A percentile compares a stretch with the other conserved stretches of the same genome.
These are phyloP conservation scores for Aspergillus novofumigatus DNA, from an alignment of 2,329 filamentous ascomycete species.

Conservation along the genomic window DNA sequence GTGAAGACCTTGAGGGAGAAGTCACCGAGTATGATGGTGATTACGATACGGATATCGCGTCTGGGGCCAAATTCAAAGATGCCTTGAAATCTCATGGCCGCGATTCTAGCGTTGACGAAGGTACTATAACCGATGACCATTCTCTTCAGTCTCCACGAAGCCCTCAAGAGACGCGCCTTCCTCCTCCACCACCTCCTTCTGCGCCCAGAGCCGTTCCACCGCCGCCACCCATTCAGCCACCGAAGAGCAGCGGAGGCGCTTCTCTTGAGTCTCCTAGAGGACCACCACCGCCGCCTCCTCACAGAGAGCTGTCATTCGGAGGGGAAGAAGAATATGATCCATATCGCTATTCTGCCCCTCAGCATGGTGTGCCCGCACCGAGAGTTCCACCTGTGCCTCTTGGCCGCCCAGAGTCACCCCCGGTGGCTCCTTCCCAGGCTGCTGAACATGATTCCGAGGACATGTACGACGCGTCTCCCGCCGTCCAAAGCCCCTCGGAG, in stretches of 20 bases:
- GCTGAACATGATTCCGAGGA: conserved; percentile 42
- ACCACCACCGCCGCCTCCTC: conserved; percentile 43
- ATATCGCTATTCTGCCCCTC: conserved; percentile 48
- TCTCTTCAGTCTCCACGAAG: conserved; percentile 46
- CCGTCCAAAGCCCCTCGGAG: conserved; percentile 32
- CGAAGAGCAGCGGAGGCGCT: conserved; percentile 40
- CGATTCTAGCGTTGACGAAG: conserved; percentile 72
- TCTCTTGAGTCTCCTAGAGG: conserved; percentile 32
- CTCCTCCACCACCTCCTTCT: conserved; percentile 53
- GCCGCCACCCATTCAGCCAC: conserved; percentile 60
- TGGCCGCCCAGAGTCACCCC: conserved; percentile 16
- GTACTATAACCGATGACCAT: conserved; percentile 52
- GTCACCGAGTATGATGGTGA: conserved; percentile 94
- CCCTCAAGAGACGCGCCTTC: conserved; percentile 34
- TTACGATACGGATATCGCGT: conserved; percentile 95
- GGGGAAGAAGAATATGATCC: conserved; percentile 52
- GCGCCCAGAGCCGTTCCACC: conserved; percentile 61
- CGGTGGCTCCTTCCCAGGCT: conserved; percentile 22
- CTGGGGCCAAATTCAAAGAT: conserved; percentile 90
- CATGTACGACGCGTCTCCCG: conserved; percentile 43
- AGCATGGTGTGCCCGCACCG: conserved; percentile 26
- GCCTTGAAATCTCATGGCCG: conserved; percentile 77
- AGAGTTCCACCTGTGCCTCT: conserved; percentile 21
- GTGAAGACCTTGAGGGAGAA: conserved; percentile 68
- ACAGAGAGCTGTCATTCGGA: conserved; percentile 39